phyloP scores from a whole-genome alignment of 768 basidiomycete species.

The Mycena galopus region DNA sequence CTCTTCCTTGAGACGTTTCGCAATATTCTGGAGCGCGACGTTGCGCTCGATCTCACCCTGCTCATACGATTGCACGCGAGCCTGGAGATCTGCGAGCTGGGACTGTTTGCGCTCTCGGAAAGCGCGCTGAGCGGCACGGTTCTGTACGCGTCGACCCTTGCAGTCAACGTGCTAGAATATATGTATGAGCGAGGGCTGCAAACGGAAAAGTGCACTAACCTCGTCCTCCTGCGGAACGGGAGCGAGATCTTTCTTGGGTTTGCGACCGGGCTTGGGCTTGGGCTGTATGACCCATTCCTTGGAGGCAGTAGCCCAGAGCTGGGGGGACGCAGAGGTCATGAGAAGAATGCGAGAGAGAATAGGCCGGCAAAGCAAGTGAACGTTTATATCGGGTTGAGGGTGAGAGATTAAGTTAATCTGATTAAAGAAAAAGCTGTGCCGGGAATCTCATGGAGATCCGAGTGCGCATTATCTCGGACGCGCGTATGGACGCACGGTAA shows the following conservation, averaged over 20 bases:
- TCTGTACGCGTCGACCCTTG: slow-evolving; percentile 81
- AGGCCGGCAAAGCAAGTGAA: neutral
- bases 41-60: slow-evolving; percentile 93
- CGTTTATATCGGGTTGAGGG: neutral
- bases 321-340: slow-evolving; percentile 20
- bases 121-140: slow-evolving; percentile 89
- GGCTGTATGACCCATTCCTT: slow-evolving; percentile 81
- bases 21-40: slow-evolving; percentile 84
- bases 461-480: slow-evolving; percentile 2
- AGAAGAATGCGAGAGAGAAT: slow-evolving; percentile 62
- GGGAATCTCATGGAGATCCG: too few species aligned
- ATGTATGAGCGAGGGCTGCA: slow-evolving; percentile 17
- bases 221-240: slow-evolving; percentile 58
- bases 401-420: slow-evolving; percentile 9
- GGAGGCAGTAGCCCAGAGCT: slow-evolving; percentile 65
- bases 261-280: slow-evolving; percentile 88
- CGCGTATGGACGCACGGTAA: neutral
- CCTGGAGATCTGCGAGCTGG: slow-evolving; percentile 89
- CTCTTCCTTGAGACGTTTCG: slow-evolving; percentile 89
- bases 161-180: slow-evolving; percentile 54
- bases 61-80: slow-evolving; percentile 86
- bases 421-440: too few species aligned
- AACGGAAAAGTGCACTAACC: slow-evolving; percentile 51
- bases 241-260: slow-evolving; percentile 80
- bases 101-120: slow-evolving; percentile 92